Evolutionary conservation across 495 filamentous ascomycete genomes (phyloP).

Genomic region (Aspergillus baeticus): DNA sequence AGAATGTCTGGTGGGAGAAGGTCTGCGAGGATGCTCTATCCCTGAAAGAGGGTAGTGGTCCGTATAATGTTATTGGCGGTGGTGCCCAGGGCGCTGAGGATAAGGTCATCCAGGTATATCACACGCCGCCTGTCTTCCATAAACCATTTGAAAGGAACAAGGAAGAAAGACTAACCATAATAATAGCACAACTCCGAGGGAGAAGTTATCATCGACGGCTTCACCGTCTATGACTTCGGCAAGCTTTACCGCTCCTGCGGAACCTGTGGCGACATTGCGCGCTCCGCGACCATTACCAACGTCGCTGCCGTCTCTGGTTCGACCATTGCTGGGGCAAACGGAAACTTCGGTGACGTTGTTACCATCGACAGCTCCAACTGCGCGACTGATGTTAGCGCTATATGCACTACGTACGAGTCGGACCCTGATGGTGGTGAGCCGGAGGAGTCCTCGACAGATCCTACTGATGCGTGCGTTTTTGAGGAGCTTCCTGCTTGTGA

Average conservation of each 20-base stretch:
- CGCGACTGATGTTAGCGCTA: conserved; percentile 29
- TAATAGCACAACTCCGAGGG: conserved; percentile 54
- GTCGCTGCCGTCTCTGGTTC: conserved; percentile 44
- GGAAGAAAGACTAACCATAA: not conserved
- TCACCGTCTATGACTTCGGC: conserved; percentile 46
- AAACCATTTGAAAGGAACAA: not conserved
- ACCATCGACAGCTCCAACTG: conserved; percentile 17
- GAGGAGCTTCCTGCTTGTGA: conserved; percentile 2
- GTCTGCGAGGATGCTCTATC: conserved; percentile 30
- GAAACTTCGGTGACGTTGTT: conserved; percentile 22
- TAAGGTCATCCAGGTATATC: conserved; percentile 52
- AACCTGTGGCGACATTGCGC: conserved; percentile 47
- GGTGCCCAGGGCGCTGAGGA: conserved; percentile 58
- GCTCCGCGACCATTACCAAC: conserved; percentile 49
- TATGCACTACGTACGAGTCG: conserved; percentile 45
- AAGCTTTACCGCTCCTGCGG: conserved; percentile 61
- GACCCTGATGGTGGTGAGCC: conserved; percentile 31
- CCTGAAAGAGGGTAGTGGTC: conserved; percentile 30
- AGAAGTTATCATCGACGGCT: conserved; percentile 56
- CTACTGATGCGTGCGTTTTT: not conserved
- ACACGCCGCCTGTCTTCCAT: not conserved
- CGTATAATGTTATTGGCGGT: conserved; percentile 53
- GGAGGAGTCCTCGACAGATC: not conserved
- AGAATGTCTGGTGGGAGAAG: conserved; percentile 43
- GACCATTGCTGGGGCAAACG: conserved; percentile 19